Evolutionary conservation across 1,139 yeast species (phyloP), one percentile per base, ranked within the genome.

Genomic region (Sugiyamaella neomexicana): DNA sequence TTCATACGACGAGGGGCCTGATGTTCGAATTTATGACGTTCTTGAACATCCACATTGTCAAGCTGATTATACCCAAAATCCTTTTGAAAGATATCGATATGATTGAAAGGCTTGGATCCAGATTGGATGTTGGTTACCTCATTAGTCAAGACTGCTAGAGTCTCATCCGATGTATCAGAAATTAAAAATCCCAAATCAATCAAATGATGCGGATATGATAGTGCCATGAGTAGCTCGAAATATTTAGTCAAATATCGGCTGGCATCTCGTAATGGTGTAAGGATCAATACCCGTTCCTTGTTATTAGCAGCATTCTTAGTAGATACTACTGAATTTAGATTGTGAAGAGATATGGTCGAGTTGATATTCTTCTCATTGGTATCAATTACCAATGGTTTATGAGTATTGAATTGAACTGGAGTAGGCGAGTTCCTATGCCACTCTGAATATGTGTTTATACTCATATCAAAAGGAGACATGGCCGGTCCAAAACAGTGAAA

Each of bases 51-150:
- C 39, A 65, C 57, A 8, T 95, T 90, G 68, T 88, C 95, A 10
- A 95, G 93, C 60, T 86, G 85, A 5, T 78, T 78, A 69, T 86
- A 91, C 13, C 96, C 96, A 67, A 89, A 89, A 70, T 89, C 95
- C 66, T 89, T 89, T 62, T 83, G 81, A 71, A 80, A 87, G 43
- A 89, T 85, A 55, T 88, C 85, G 13, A 88, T 82, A 7, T 86
- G 80, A 60, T 95, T 76, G 74, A 88, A 89, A 71, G 59, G 79
- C 65, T 39, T 79, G 76, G 59, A 42, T 2, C 66, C 63, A 7
- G 54, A 51, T 54, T 69, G 72, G 17, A 67, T 57, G 31, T 61
- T 58, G 27, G 62, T 61, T 12, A 69, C 59, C 51, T 66, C 67
- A 20, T 82, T 83, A 60, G 85, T 79, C 16, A 88, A 78, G 1